A percentile compares a stretch with the other conserved stretches of the same genome.
phyloP scores from a whole-genome alignment of 2,329 filamentous ascomycete genomes.

The Cytospora mali region DNA sequence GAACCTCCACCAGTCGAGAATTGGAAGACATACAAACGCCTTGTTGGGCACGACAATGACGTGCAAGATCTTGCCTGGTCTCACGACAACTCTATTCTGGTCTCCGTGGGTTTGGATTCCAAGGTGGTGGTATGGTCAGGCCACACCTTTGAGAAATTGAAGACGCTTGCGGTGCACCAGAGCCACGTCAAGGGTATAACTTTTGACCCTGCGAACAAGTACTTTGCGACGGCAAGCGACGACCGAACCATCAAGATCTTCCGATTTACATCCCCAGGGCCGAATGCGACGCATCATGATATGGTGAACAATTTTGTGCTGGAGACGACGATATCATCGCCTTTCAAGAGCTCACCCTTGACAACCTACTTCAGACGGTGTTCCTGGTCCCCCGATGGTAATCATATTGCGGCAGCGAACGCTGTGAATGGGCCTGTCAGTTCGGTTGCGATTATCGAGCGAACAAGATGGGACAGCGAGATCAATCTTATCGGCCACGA shows the following conservation, averaged over 20 bases:
- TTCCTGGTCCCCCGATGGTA: slow-evolving; percentile 97
- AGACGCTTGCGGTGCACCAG: slow-evolving; percentile 88
- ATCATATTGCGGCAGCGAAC: slow-evolving; percentile 95
- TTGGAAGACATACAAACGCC: slow-evolving; percentile 90
- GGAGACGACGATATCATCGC: slow-evolving; percentile 85
- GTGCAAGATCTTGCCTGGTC: slow-evolving; percentile 98
- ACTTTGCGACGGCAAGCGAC: slow-evolving; percentile 97
- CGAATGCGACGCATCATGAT: slow-evolving; percentile 91
- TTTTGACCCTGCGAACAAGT: slow-evolving; percentile 98
- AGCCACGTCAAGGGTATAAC: slow-evolving; percentile 99
- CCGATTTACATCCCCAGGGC: slow-evolving; percentile 85
- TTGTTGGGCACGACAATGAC: slow-evolving; percentile 98
- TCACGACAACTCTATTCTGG: slow-evolving; percentile 89
- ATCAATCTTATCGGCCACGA: slow-evolving; percentile 98
- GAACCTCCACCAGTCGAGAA: slow-evolving; percentile 94
- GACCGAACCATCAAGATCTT: slow-evolving; percentile 97
- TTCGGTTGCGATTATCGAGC: slow-evolving; percentile 93
- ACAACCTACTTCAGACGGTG: slow-evolving; percentile 97
- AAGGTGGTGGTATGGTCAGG: slow-evolving; percentile 99
- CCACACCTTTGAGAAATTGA: slow-evolving; percentile 96
- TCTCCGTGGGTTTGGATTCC: slow-evolving; percentile 94
- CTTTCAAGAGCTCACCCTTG: slow-evolving; percentile 87
- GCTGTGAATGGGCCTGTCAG: slow-evolving; percentile 96
- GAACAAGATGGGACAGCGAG: slow-evolving; percentile 90
- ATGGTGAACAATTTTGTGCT: slow-evolving; percentile 96